A percentile compares a stretch with the other conserved stretches of the same genome.
phyloP scores from a whole-genome alignment of 495 filamentous ascomycete genomes.

The Aspergillus affinis region DNA sequence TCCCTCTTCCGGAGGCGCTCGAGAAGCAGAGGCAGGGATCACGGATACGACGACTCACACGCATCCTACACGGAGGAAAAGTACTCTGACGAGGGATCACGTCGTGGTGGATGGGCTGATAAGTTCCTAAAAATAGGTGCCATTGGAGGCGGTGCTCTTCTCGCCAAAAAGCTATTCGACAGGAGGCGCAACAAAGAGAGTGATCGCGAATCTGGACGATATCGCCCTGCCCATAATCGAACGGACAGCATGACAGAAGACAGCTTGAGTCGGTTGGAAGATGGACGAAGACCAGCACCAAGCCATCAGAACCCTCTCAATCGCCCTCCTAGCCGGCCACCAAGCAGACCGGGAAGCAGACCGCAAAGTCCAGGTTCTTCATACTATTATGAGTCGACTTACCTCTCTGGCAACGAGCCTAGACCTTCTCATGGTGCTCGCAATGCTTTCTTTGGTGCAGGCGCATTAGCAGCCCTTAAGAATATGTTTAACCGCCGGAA shows the following conservation, averaged over 20 bases:
- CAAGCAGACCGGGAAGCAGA: constrained; percentile 33
- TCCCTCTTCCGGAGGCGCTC: constrained; percentile 54
- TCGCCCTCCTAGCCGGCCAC: constrained; percentile 43
- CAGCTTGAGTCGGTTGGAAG: constrained; percentile 43
- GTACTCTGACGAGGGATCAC: constrained; percentile 48
- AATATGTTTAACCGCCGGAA: constrained; percentile 63
- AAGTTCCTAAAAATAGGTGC: constrained; percentile 67
- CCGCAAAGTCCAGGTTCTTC: constrained; percentile 43
- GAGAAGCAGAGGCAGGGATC: constrained; percentile 33
- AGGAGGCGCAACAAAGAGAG: constrained; percentile 55
- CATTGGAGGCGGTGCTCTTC: constrained; percentile 60
- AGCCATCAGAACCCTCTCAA: constrained; percentile 41
- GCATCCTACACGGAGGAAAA: constrained; percentile 64
- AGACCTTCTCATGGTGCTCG: constrained; percentile 50
- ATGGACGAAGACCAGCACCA: constrained; percentile 41
- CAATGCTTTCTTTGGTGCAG: constrained; percentile 67
- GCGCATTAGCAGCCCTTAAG: constrained; percentile 61
- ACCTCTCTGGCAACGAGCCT: constrained; percentile 36
- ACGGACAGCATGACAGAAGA: constrained; percentile 45
- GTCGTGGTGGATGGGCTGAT: constrained; percentile 59
- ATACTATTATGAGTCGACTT: constrained; percentile 47
- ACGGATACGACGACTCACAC: constrained; percentile 41
- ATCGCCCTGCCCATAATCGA: constrained; percentile 44
- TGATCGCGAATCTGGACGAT: constrained; percentile 54
- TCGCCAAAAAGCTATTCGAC: constrained; percentile 65